Evolutionary conservation across 257 asterid genomes (phyloP).

Genomic region (Prunella vulgaris): DNA sequence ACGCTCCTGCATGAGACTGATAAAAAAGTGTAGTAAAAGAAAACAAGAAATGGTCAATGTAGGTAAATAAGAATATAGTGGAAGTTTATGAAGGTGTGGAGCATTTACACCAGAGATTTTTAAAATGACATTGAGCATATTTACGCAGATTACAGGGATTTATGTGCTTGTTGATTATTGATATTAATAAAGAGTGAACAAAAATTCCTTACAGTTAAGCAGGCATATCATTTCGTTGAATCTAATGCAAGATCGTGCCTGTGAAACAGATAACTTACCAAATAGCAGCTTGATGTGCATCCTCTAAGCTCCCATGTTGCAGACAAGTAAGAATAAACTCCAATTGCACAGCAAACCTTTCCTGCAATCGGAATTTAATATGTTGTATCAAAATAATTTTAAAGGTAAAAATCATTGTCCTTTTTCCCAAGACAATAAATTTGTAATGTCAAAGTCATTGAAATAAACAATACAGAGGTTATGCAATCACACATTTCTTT

Average conservation of each 20-base stretch:
- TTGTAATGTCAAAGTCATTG: not conserved
- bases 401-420: not conserved
- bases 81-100: conserved; percentile 8
- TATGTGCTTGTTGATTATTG: not conserved
- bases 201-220: conserved; percentile 5
- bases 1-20: conserved; percentile 65
- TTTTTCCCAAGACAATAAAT: not conserved
- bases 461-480: not conserved
- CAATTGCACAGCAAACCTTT: conserved; percentile 51
- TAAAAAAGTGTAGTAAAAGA: conserved; percentile 17
- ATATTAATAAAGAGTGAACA: not conserved
- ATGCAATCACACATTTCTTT: not conserved
- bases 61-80: not conserved
- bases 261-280: conserved; percentile 36
- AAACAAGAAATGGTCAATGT: conserved; percentile 3
- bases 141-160: not conserved
- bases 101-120: conserved; percentile 7
- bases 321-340: conserved; percentile 60
- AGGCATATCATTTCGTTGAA: not conserved
- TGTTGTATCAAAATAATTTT: not conserved
- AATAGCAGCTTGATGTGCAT: conserved; percentile 50
- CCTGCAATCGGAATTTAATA: conserved; percentile 41
- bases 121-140: not conserved
- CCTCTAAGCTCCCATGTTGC: conserved; percentile 37
- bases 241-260: conserved; percentile 2